Evolutionary conservation across 2,329 filamentous ascomycete species (phyloP), one percentile per base, ranked within the genome.

Genomic region (Iodosphaeria phyllophila): DNA sequence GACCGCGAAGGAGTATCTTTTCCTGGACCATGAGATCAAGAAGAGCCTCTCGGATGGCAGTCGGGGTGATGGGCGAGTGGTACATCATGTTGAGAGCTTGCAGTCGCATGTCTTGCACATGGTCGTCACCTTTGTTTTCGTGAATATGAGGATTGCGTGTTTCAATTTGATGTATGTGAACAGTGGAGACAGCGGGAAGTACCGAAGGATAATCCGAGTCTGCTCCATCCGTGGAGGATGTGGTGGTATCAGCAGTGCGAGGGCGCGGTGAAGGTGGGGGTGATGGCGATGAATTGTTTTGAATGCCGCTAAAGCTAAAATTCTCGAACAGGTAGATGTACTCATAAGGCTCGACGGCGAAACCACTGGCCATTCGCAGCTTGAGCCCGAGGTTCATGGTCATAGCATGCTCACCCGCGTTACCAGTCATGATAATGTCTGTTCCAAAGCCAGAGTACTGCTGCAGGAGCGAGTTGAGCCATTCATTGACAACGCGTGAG

Each of bases 341-440:
- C 25, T 48, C 41, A 22, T 41, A 48, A 3, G 44, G 44, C 35
- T 48, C 44, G 23, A 48, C 41, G 20, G 43, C 43, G 17, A 46
- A 48, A 8, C 44, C 44, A 18, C 37, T 32, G 1, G 43, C 44
- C 18, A 44, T 25, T 10, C 37, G 28, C 15, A 46, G 32, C 32
- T 47, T 42, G 7, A 38, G 25, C 2, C 46, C 50, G n/a, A 54
- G 33, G 6, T 39, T 40, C 30, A 52, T 42, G 8, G 39, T 44
- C 39, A 53, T 48, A 29, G 43, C 41, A 24, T 47, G 42, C 28
- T 46, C 42, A 16, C 42, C 44, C 2, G 44, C 43, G 24, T 48
- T 48, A 7, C 41, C 44, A 1, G 44, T 48, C 4, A 36, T 35
- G 22, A 48, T 35, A 10, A 42, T 30, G n/a, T 35, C 33, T 13